A percentile compares a stretch with the other conserved stretches of the same genome.
Evolutionary conservation across 352 stramenopile genomes (phyloP).

Genomic region (Pythium phragmiticola): DNA sequence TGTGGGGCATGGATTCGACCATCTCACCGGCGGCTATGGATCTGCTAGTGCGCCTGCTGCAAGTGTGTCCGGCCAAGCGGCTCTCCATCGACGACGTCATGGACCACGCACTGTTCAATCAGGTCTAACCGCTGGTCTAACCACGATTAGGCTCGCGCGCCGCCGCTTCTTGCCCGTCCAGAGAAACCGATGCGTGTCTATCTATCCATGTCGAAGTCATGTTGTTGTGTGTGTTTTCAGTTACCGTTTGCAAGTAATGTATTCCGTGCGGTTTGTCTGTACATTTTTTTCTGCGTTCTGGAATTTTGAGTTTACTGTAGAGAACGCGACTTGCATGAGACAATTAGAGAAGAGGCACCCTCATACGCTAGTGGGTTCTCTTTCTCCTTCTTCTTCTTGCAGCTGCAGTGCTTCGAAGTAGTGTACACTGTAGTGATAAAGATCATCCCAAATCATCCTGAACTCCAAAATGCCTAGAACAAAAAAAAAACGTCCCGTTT

Average conservation of each 20-base stretch:
- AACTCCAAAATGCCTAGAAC: background rate
- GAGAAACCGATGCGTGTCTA: background rate
- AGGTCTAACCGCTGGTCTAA: background rate
- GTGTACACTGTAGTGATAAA: no score
- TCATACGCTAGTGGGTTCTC: background rate
- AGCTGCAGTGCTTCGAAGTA: no score
- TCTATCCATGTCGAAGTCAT: background rate
- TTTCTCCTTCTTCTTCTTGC: background rate
- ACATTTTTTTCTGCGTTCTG: background rate
- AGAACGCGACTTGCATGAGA: background rate
- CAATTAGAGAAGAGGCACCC: background rate
- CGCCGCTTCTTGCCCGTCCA: background rate
- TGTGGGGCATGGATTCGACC: slow-evolving; percentile 26
- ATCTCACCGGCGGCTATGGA: slow-evolving; percentile 23
- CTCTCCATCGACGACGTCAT: slow-evolving; percentile 29
- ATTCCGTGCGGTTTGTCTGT: background rate
- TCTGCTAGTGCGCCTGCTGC: slow-evolving; percentile 16
- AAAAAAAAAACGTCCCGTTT: background rate
- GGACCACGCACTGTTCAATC: slow-evolving; percentile 5
- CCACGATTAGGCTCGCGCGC: no score
- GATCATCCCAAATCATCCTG: no score
- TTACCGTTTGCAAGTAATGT: slow-evolving; percentile 1
- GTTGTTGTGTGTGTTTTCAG: background rate
- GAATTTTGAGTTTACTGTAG: background rate
- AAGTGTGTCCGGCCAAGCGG: slow-evolving; percentile 18